Percentiles rank a stretch among this genome's conserved stretches.
These are phyloP conservation scores for Oidiodendron maius DNA, from an alignment of 495 filamentous ascomycete species.

Conservation along the genomic window DNA sequence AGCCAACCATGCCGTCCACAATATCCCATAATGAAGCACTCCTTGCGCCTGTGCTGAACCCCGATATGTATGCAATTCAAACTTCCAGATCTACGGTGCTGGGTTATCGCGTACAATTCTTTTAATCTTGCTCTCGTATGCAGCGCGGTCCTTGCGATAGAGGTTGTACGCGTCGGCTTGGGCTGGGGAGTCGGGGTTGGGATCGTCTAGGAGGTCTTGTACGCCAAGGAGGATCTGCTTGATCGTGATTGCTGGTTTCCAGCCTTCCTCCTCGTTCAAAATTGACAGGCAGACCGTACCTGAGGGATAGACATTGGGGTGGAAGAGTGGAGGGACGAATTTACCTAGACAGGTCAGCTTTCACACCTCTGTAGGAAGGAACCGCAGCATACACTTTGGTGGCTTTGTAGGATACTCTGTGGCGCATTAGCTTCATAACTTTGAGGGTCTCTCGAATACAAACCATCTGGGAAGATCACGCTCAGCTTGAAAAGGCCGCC, in stretches of 20 bases:
- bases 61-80: conserved; percentile 1
- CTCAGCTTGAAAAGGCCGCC: conserved; percentile 92
- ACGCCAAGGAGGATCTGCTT: conserved; percentile 95
- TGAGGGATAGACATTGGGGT: conserved; percentile 98
- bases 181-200: conserved; percentile 93
- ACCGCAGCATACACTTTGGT: conserved; percentile 74
- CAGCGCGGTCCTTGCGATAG: conserved; percentile 81
- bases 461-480: conserved; percentile 92
- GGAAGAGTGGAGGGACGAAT: conserved; percentile 93
- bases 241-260: conserved; percentile 97
- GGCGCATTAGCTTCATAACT: conserved; percentile 13
- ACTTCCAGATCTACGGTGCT: conserved; percentile 41
- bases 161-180: conserved; percentile 98
- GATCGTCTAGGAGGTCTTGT: conserved; percentile 91
- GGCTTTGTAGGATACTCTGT: conserved; percentile 98
- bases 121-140: conserved; percentile 83
- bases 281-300: conserved; percentile 97
- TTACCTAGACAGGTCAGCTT: conserved; percentile 59
- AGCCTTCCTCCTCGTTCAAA: conserved; percentile 96
- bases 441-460: conserved; percentile 25
- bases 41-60: conserved; percentile 12
- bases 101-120: conserved; percentile 85
- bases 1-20: background rate
- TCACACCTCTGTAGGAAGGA: conserved; percentile 4
- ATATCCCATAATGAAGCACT: conserved; percentile 3